Evolutionary conservation across 768 basidiomycete genomes (phyloP), one percentile per base, ranked within the genome.

Genomic region (Hypholoma sublateritium): DNA sequence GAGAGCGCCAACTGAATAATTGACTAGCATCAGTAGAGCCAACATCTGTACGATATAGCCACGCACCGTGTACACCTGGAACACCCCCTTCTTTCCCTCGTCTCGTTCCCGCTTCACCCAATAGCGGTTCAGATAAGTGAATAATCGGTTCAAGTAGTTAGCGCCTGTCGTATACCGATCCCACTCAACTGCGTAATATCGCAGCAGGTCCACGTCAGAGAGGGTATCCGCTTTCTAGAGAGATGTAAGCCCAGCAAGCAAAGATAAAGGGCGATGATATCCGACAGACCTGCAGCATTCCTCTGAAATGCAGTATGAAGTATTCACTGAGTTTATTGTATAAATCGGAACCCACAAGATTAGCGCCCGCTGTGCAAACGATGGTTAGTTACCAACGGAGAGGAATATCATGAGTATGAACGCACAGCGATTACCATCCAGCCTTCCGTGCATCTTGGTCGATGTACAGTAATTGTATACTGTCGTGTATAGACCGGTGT

Each of bases 21-120:
- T 46, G 42, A 42, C n/a, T 6, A 53, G 32, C 39, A 43, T 36
- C 32, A 39, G 16, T 41, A 28, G 45, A 14, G 51, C 37, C 4
- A 14, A 35, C 24, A 34, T 51, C 34, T 47, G 19, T 24, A 47
- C 34, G 46, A 50, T 25, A 39, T 13, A 53, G 34, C 55, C 25
- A 68, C 89, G 66, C 65, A 97, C 95, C 22, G 96, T 99, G 72
- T 98, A 98, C 17, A 99, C 94, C 2, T 86, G 88, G 72, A 96
- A 99, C 21, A 98, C 91, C 36, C 88, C 88, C 74, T 95, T 97
- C 70, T 96, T 85, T 13, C 97, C 97, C 69, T 99, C 97, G 65
- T 98, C 96, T 69, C 96, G 87, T 71, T 99, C 97, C 55, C 97
- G 85, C 75, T 97, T 98, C 48, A 99, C 97, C 97, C 97, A 99